phyloP scores from a whole-genome alignment of 2,329 filamentous ascomycete genomes.

The Colletotrichum zoysiae region DNA sequence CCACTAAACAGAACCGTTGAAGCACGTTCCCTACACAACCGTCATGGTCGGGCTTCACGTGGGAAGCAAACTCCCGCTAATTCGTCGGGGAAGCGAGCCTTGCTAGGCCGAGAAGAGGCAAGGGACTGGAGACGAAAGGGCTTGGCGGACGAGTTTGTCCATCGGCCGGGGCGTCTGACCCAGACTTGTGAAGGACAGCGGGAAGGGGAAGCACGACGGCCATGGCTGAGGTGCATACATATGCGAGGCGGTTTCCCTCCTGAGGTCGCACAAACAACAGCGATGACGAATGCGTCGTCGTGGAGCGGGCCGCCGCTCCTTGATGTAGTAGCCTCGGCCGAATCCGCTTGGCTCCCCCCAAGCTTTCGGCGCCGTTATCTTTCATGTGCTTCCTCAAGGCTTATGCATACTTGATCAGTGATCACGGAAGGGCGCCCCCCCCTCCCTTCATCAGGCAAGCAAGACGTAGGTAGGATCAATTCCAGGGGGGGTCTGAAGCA shows the following conservation, averaged over 20 bases:
- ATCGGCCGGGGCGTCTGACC: too few species aligned
- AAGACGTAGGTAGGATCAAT: neutral
- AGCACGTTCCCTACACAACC: slow-evolving; percentile 11
- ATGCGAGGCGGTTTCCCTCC: too few species aligned
- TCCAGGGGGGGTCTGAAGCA: neutral
- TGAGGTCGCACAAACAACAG: too few species aligned
- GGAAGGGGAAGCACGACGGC: neutral
- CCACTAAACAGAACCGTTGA: neutral
- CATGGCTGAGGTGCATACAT: neutral
- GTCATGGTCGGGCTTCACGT: slow-evolving; percentile 18
- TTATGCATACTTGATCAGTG: neutral
- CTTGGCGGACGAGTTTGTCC: neutral
- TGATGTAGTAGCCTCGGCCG: neutral
- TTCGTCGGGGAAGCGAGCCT: neutral
- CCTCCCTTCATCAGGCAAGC: neutral
- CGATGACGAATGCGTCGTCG: too few species aligned
- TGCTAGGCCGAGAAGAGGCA: neutral
- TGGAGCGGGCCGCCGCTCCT: neutral
- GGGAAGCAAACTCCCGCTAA: neutral
- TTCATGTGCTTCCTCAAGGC: neutral
- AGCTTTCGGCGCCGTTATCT: neutral
- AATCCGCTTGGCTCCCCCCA: neutral
- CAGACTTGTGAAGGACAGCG: too few species aligned
- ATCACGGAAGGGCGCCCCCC: neutral
- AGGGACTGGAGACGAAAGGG: too few species aligned